Conservation (phyloP, 768 basidiomycete species). For the Artomyces pyxidatus region DNA sequence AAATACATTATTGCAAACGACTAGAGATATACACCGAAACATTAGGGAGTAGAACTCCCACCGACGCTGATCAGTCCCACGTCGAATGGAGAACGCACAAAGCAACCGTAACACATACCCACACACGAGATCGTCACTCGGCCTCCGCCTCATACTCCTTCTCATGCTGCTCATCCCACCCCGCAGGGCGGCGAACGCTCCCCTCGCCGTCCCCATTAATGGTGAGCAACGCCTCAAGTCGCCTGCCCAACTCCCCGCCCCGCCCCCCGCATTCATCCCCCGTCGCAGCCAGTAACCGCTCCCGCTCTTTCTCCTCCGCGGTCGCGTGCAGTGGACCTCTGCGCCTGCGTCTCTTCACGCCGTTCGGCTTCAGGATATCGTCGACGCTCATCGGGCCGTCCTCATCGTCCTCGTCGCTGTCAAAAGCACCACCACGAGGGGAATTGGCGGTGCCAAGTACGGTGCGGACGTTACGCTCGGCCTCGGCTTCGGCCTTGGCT, state of each 20-base stretch:
- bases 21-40: no score
- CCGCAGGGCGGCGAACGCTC: neutral
- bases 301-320: constrained; percentile 55
- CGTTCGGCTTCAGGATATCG: constrained; percentile 12
- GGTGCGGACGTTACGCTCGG: constrained; percentile 17
- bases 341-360: constrained; percentile 26
- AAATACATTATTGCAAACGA: no score
- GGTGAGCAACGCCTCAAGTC: constrained; percentile 69
- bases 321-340: constrained; percentile 43
- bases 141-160: constrained; percentile 22
- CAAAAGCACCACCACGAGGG: neutral
- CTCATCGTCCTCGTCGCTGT: constrained; percentile 7
- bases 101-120: no score
- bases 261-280: constrained; percentile 76
- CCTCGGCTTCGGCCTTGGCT: constrained; percentile 27
- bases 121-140: no score
- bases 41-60: no score
- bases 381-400: constrained; percentile 9
- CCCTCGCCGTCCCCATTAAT: constrained; percentile 23
- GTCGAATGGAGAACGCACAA: no score
- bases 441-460: constrained; percentile 2
- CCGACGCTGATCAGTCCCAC: no score
- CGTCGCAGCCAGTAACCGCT: constrained; percentile 60
- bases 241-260: constrained; percentile 67
- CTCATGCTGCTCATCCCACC: constrained; percentile 10